A percentile compares a stretch with the other conserved stretches of the same genome.
These are phyloP conservation scores for Metschnikowia peoriensis DNA, from an alignment of 805 yeast genomes.

Conservation along the genomic window DNA sequence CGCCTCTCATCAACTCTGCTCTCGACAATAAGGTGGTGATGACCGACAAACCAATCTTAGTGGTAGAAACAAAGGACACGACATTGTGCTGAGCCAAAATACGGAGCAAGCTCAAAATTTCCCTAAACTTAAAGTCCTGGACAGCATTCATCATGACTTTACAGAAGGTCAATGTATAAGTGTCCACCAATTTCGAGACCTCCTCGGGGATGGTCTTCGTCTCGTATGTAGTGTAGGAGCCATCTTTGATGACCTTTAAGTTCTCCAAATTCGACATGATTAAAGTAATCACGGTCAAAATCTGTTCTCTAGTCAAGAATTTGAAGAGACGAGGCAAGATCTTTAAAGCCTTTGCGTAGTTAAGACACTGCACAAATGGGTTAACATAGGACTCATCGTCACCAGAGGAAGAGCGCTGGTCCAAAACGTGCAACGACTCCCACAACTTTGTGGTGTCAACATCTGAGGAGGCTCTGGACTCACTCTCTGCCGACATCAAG, in stretches of 20 bases:
- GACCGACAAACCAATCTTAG: conserved; percentile 80
- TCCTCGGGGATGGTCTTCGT: conserved; percentile 52
- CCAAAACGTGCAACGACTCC: conserved; percentile 75
- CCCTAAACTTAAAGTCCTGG: conserved; percentile 76
- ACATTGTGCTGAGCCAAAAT: conserved; percentile 69
- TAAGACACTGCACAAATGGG: conserved; percentile 80
- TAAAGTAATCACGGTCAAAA: conserved; percentile 71
- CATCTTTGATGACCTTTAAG: conserved; percentile 71
- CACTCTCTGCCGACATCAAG: conserved; percentile 76
- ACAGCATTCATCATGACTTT: conserved; percentile 82
- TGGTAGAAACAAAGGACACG: conserved; percentile 62
- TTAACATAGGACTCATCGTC: conserved; percentile 50
- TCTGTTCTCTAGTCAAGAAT: conserved; percentile 72
- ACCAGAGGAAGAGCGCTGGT: conserved; percentile 54
- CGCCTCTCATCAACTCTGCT: conserved; percentile 89
- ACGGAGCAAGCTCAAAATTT: conserved; percentile 73
- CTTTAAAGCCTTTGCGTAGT: conserved; percentile 85
- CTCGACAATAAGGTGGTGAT: conserved; percentile 88
- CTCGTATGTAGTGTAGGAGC: conserved; percentile 69
- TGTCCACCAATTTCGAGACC: conserved; percentile 60
- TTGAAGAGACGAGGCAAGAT: conserved; percentile 85
- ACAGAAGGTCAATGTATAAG: conserved; percentile 76
- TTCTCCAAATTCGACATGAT: conserved; percentile 78
- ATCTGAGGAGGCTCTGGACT: conserved; percentile 33
- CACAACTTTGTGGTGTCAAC: conserved; percentile 53